phyloP scores from a whole-genome alignment of 225 moss, liverwort and hornwort species.

The Sphagnum contortum region DNA sequence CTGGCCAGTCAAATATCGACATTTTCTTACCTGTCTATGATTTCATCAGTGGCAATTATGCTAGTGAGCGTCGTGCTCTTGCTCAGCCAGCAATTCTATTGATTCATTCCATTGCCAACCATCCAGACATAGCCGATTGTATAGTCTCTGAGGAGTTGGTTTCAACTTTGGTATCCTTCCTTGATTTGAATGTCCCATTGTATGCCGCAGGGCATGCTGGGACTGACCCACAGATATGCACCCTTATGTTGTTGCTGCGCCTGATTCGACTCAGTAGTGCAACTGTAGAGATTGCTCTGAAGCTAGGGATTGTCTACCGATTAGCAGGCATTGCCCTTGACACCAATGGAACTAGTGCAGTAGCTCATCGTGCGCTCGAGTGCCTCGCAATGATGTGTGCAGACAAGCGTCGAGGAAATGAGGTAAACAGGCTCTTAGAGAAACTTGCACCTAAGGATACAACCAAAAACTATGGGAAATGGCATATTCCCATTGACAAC shows the following conservation, averaged over 20 bases:
- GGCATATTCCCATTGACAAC: slow-evolving; percentile 63
- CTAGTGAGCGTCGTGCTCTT: slow-evolving; percentile 74
- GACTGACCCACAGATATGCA: slow-evolving; percentile 91
- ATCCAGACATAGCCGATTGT: slow-evolving; percentile 94
- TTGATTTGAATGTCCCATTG: slow-evolving; percentile 70
- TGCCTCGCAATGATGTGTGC: slow-evolving; percentile 94
- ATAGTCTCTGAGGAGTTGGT: slow-evolving; percentile 89
- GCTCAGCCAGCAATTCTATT: slow-evolving; percentile 94
- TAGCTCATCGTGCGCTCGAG: slow-evolving; percentile 83
- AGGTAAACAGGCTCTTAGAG: slow-evolving; percentile 67
- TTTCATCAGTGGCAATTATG: slow-evolving; percentile 53
- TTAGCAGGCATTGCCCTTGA: slow-evolving; percentile 80
- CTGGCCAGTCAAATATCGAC: slow-evolving; percentile 91
- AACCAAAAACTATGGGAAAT: slow-evolving; percentile 85
- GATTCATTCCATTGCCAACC: slow-evolving; percentile 82
- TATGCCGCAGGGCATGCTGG: slow-evolving; percentile 72
- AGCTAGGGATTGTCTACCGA: slow-evolving; percentile 70
- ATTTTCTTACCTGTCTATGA: slow-evolving; percentile 95
- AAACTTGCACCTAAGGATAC: slow-evolving; percentile 68
- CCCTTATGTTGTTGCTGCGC: slow-evolving; percentile 84
- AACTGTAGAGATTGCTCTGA: slow-evolving; percentile 77
- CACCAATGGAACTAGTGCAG: slow-evolving; percentile 75
- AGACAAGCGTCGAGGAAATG: slow-evolving; percentile 85
- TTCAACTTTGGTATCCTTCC: slow-evolving; percentile 66
- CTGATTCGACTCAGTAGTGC: slow-evolving; percentile 91